These are phyloP conservation scores for Phytopythium montanum DNA, from an alignment of 352 stramenopile species.

Conservation along the genomic window DNA sequence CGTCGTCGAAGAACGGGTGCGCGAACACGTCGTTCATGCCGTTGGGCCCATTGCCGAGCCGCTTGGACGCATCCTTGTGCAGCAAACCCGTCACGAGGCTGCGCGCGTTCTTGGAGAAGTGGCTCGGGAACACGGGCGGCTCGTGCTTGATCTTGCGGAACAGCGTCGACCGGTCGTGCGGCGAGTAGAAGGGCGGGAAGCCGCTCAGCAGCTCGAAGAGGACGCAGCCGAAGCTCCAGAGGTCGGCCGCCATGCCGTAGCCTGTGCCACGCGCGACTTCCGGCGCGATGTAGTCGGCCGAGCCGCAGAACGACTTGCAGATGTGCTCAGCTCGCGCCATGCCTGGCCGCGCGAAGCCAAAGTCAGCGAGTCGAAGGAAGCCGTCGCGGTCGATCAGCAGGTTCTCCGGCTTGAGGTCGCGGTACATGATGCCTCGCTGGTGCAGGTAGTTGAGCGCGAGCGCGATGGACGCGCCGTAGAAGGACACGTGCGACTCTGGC, in stretches of 20 bases:
- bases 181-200: conserved; percentile 92
- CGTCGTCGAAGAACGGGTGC: conserved; percentile 66
- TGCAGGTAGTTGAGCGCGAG: conserved; percentile 92
- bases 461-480: conserved; percentile 97
- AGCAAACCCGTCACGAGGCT: conserved; percentile 59
- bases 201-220: conserved; percentile 83
- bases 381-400: conserved; percentile 87
- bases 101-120: conserved; percentile 71
- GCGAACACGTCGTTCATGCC: conserved; percentile 73
- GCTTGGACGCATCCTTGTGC: conserved; percentile 53
- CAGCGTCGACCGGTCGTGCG: conserved; percentile 85
- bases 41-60: conserved; percentile 46
- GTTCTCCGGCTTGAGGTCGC: conserved; percentile 92
- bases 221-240: conserved; percentile 90
- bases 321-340: conserved; percentile 50
- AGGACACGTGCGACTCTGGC: conserved; percentile 88
- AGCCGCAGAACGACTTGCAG: conserved; percentile 82
- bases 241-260: conserved; percentile 72
- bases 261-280: conserved; percentile 71
- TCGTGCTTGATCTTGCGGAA: conserved; percentile 96
- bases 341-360: conserved; percentile 66
- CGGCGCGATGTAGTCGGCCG: conserved; percentile 82
- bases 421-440: conserved; percentile 76
- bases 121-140: conserved; percentile 90
- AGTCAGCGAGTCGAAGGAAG: conserved; percentile 86